Evolutionary conservation across 2,329 filamentous ascomycete genomes (phyloP), one percentile per base, ranked within the genome.

Genomic region (Penicillium sp.): DNA sequence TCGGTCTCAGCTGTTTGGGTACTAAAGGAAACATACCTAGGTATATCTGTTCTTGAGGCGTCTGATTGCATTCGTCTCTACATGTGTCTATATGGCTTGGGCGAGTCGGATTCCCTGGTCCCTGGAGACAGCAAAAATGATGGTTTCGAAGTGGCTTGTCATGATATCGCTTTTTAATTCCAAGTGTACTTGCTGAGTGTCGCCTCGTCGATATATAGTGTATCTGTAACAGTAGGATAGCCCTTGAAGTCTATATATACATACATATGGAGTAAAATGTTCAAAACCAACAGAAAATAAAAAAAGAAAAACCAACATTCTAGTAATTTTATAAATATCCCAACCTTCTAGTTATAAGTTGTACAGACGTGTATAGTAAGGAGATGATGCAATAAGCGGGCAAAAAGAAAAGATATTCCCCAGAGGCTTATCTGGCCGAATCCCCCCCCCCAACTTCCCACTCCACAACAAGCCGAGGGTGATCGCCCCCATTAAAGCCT

Each of bases 391-490:
- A 61, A 61, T 50, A 31, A 32, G 50, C 46, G 46, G 52, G 48
- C 29, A 27, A 29, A 41, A 51, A 56, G 18, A 46, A 55, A 58
- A 58, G 55, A 42, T 25, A 50, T 56, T 57, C 49, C 52, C 60
- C 51, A 59, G 54, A 56, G 60, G 67, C 63, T 70, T 68, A 71
- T 71, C 67, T 70, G 68, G 64, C 68, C 61, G 58, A 56, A 60
- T 60, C 4, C 18, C 23, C 54, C 54, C 18, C 50, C 56, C 52
- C 44, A 47, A 42, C 35, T 51, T 42, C 56, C 42, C 27, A 50
- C 37, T 50, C 48, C 48, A 50, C 35, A 47, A 47, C 46, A 31
- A 38, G 47, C 44, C 39, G 32, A 32, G n/a, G 37, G 41, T 46
- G 44, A 45, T 35, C 46, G 35, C 27, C 42, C 42, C n/a, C 18